Evolutionary conservation across 345 rosid genomes (phyloP), one percentile per base, ranked within the genome.

Genomic region (Streptanthus diversifolius): DNA sequence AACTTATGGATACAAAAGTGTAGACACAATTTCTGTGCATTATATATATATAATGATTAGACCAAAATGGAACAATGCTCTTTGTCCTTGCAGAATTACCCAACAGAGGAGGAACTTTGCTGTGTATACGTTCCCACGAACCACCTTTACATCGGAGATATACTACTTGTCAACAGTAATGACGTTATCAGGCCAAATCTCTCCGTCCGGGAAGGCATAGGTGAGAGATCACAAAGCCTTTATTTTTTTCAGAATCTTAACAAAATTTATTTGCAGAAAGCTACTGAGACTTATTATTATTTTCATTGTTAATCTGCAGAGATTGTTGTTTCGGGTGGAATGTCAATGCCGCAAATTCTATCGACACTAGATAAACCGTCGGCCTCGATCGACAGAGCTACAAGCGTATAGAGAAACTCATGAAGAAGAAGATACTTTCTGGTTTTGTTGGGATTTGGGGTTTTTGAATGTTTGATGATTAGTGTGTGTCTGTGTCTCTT

Each of bases 61-160:
- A 45, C 29, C 25, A 1, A 27, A 32, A 14, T 30, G 37, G 21
- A 43, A 8, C 32, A 5, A 51, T 75, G 64, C 27, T 35, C 29
- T 24, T 68, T 12, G 15, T 41, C 75, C 49, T 55, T 80, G 82
- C 90, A 95, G 98, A 86, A 74, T 69, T 87, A 88, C 74, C 76
- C 91, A 75, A 92, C 90, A 22, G 99, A 95, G 54, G 99, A 95
- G 80, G 97, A 95, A 77, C 86, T 95, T 61, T 90, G 90, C 73
- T 92, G 97, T 74, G 95, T 95, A 68, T 95, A 95, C 73, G 97
- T 95, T 72, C 99, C 99, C 29, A 92, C 99, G 1, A 95, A 95
- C 83, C 99, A 95, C 87, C 91, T 95, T 45, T 95, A 95, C 80
- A 90, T 95, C 21, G 99, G 98, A 27, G 98, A 95, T 80, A 82